Base-by-base conservation (phyloP, 805 yeast genomes). In the Wickerhamomyces xylosicus region DNA sequence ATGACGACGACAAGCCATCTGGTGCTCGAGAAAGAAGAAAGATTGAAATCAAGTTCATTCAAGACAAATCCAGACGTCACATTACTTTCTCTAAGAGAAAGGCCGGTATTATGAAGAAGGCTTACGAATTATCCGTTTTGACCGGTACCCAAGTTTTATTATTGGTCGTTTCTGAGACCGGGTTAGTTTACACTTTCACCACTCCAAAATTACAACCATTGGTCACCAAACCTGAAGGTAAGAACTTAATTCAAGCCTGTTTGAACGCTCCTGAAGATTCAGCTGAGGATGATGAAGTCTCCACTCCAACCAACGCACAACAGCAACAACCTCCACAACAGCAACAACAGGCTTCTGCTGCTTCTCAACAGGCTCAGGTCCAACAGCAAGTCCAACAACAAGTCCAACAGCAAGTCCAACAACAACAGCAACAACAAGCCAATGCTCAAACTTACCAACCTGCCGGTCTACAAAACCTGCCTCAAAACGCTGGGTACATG, bases 21-120 rank as follows among this genome's bases (percentile, higher is more conserved):
- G 45, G 55, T 32, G 56, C 63, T 43, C 68, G 78, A 48, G 84
- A 77, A 57, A 67, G 84, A 58, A 74, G 98, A 69, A 90, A 90
- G 64, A 90, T 90, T 54, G 98, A 92, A 63, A 92, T 92, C 61
- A 85, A 86, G 68, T 92, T 92, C 58, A 92, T 92, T 56, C 95
- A 90, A 67, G 97, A 92, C 63, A 92, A 92, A 66, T 85, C 95
- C 17, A 79, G 98, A 61, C 85, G 98, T 57, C 98, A 92, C 64
- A 94, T 92, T 53, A 92, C 98, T 22, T 92, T 92, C 56, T 86
- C 97, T 39, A 92, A 92, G 67, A 83, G 98, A 65, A 90, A 90
- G 65, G 97, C 96, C 35, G 98, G 98, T 52, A 90, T 92, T 56
- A 92, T 92, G 98, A 92, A 92, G 67, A 92, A 92, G 67, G 98